phyloP scores from a whole-genome alignment of 495 filamentous ascomycete species.

The Neurospora sp. region DNA sequence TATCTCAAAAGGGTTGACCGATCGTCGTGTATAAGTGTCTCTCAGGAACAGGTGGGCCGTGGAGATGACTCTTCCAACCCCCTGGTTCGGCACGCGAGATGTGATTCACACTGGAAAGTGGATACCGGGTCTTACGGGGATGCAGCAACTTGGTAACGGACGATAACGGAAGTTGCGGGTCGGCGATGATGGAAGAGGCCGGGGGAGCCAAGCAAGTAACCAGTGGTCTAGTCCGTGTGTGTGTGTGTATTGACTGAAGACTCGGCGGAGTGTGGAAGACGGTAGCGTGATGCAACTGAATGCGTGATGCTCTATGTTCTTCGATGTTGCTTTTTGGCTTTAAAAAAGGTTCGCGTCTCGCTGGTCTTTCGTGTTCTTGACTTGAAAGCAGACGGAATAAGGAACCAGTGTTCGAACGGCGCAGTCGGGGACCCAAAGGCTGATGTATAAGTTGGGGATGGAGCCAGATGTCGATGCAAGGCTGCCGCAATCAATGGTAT shows the following conservation, averaged over 20 bases:
- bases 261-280: conserved; percentile 2
- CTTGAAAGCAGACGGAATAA: neutral
- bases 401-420: neutral
- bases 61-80: conserved; percentile 39
- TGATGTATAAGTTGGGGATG: neutral
- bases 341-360: neutral
- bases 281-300: neutral
- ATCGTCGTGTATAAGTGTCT: conserved; percentile 19
- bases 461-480: neutral
- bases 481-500: neutral
- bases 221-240: neutral
- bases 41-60: conserved; percentile 33
- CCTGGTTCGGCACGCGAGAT: conserved; percentile 26
- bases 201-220: conserved; percentile 6
- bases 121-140: conserved; percentile 6
- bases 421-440: neutral
- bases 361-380: neutral
- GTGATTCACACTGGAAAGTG: conserved; percentile 22
- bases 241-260: neutral
- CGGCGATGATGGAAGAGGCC: conserved; percentile 11
- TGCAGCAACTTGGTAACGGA: conserved; percentile 13
- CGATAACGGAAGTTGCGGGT: conserved; percentile 9
- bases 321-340: neutral
- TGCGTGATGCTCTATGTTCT: neutral
- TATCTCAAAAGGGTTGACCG: conserved; percentile 13